phyloP scores from a whole-genome alignment of 2,329 filamentous ascomycete genomes.

The Fusarium luffae region DNA sequence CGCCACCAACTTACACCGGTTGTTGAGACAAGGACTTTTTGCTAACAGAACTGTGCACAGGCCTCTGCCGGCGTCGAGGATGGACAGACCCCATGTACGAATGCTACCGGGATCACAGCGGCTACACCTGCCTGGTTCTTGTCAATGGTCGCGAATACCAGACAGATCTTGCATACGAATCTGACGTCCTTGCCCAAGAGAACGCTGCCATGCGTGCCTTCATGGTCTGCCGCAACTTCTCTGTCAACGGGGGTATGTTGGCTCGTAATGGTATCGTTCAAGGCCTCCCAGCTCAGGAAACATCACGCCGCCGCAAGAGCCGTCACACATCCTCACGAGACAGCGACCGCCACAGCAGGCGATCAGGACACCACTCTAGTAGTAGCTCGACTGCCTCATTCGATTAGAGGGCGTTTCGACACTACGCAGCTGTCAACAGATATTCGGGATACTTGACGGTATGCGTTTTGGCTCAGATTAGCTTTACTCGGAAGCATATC shows the following conservation, averaged over 20 bases:
- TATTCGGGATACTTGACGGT: conserved; percentile 16
- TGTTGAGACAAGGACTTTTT: conserved; percentile 6
- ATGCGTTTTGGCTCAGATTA: conserved; percentile 29
- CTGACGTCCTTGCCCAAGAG: conserved; percentile 85
- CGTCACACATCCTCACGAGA: conserved; percentile 62
- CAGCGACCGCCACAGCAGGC: conserved; percentile 58
- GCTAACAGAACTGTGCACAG: conserved; percentile 63
- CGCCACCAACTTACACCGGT: neutral
- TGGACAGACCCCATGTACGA: conserved; percentile 94
- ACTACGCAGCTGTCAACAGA: neutral
- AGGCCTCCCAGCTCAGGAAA: conserved; percentile 68
- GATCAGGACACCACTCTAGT: conserved; percentile 69
- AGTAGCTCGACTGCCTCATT: conserved; percentile 71
- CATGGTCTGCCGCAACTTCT: conserved; percentile 98
- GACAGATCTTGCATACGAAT: conserved; percentile 86
- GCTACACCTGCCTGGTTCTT: conserved; percentile 89
- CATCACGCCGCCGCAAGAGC: conserved; percentile 62
- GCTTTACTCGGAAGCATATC: conserved; percentile 19
- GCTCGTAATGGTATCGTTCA: conserved; percentile 76
- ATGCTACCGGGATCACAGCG: conserved; percentile 76
- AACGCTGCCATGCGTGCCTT: conserved; percentile 96
- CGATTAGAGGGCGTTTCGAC: conserved; percentile 55
- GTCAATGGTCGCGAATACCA: conserved; percentile 98
- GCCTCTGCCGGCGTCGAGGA: conserved; percentile 92
- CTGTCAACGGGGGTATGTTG: conserved; percentile 93